Evolutionary conservation across 495 filamentous ascomycete genomes (phyloP).

Genomic region (Saxophila tyrrhenica): DNA sequence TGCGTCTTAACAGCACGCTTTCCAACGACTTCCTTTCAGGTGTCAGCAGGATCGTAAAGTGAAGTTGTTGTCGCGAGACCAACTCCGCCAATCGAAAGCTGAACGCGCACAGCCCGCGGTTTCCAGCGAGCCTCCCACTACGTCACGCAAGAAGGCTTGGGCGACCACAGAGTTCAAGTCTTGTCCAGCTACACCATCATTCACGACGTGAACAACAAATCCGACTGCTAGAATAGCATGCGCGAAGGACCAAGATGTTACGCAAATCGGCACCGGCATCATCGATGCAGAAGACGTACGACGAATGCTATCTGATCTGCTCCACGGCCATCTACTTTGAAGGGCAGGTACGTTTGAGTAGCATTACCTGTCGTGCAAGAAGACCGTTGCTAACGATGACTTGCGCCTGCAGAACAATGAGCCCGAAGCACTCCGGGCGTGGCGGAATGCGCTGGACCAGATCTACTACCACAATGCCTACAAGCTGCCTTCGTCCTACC

Average conservation of each 20-base stretch:
- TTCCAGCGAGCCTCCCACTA: not conserved
- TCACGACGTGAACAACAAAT: not conserved
- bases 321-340: constrained; percentile 95
- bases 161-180: not conserved
- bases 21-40: too few species aligned
- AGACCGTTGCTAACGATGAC: not conserved
- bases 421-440: constrained; percentile 79
- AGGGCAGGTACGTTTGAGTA: constrained; percentile 52
- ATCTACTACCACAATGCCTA: constrained; percentile 82
- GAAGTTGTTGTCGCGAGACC: too few species aligned
- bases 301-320: constrained; percentile 86
- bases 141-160: not conserved
- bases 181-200: not conserved
- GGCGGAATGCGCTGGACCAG: constrained; percentile 81
- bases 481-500: constrained; percentile 55
- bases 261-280: constrained; percentile 70
- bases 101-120: too few species aligned
- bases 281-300: constrained; percentile 85
- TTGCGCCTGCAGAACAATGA: constrained; percentile 62
- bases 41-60: too few species aligned
- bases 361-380: not conserved
- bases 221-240: not conserved
- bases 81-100: too few species aligned
- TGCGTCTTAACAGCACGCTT: too few species aligned
- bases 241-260: constrained; percentile 46